Base-by-base conservation (phyloP, 257 asterid genomes). In the Solanum chaucha region DNA sequence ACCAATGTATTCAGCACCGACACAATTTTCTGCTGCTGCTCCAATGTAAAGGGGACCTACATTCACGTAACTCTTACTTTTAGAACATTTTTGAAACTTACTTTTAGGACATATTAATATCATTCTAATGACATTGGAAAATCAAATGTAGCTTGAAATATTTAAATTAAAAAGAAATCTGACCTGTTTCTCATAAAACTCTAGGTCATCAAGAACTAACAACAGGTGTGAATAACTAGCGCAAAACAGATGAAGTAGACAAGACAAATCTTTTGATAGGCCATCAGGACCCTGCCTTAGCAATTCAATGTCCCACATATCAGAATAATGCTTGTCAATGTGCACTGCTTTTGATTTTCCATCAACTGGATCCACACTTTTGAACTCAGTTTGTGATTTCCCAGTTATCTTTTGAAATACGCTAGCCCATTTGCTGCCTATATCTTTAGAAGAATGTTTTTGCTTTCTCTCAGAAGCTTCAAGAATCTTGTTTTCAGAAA, bases 171-270 rank as follows among this genome's bases (percentile, higher is more conserved):
- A 30, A 41, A 65, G 46, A 84, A 88, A 86, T 70, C 88, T 58
- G 86, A 96, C 99, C 99, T 97, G 98, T 90, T 95, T 95, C 87
- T 97, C 98, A 86, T 95, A 97, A 91, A 97, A 97, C 89, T 97
- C 99, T 44, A 91, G 90, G 92, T 97, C 99, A 89, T 95, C 98
- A 70, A 97, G 98, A 91, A 97, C 94, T 92, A 94, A 92, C 88
- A 97, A 90, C 83, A 97, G 94, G 88, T 97, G 99, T 6, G 98
- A 95, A 89, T 97, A 97, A 88, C 93, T 86, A 91, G 98, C 93
- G 88, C 98, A 97, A 88, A 97, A 97, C 88, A 95, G 97, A 89
- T 93, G 93, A 73, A 97, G 98, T 86, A 94, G 92, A 92, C 95
- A 93, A 88, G 94, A 87, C 71, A 88, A 83, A 86, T 94, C 98